Base-by-base conservation (phyloP, 1,284 basidiomycete species). In the Singerocomus inundabilis region DNA sequence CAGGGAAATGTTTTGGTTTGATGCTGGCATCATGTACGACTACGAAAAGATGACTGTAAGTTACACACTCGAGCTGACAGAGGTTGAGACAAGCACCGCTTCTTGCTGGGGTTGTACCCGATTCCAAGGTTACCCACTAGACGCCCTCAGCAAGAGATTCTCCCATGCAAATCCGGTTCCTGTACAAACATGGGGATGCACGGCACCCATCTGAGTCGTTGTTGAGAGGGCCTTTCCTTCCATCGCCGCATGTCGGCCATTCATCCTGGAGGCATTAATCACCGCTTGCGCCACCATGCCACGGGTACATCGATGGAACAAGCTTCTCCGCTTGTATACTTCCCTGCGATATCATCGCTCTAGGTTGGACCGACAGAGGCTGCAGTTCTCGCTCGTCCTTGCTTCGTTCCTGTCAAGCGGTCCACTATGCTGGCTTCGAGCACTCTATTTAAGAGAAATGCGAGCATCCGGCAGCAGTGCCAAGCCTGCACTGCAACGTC, bases 181-280 rank as follows among this genome's bases (percentile, higher is more conserved):
- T 52, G 46, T 37, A 32, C 55, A 29, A 37, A 44, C 47, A 50
- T 44, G 49, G 43, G 26, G 44, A 53, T n/a, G 30, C 35, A 29
- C 43, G 26, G 44, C 35, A 44, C 42, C 18, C 44, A 32, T 28
- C 24, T 21, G 15, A 40, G n/a, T 32, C 36, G 44, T 54, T 49
- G 50, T 59, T 49, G 49, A 39, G 48, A 62, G 51, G 49, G 49
- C 6, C 49, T 52, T 52, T 66, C 48, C 57, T 57, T 62, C 54
- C 60, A 51, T 52, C 44, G 48, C 58, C 58, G 62, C 60, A 60
- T 57, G 59, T 51, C 49, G 59, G 41, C 50, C 53, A 57, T 66
- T 58, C 49, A 48, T 52, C 55, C 60, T 65, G 56, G 64, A 67
- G 61, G 60, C 42, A 40, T 68, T 64, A 61, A 67, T 67, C 64